Conservation (phyloP, 805 yeast species). For the Tetrapisispora fleetii region DNA sequence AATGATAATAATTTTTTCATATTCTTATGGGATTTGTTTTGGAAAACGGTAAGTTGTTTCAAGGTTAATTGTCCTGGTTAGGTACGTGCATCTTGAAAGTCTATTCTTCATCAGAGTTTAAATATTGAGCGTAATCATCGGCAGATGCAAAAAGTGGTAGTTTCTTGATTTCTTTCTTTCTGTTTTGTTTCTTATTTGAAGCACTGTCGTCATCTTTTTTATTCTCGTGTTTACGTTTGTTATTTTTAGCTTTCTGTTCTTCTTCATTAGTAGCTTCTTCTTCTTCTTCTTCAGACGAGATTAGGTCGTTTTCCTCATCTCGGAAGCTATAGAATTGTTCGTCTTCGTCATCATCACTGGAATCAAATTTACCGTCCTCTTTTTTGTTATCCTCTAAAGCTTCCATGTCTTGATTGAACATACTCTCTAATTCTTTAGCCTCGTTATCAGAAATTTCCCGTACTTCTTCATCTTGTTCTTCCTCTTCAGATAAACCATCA, state of each 20-base stretch:
- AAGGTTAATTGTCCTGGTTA: no score
- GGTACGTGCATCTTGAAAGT: no score
- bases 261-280: conserved; percentile 15
- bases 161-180: conserved; percentile 37
- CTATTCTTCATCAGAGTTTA: conserved; percentile 56
- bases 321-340: conserved; percentile 26
- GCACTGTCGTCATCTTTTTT: conserved; percentile 10
- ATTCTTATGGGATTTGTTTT: not conserved
- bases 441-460: conserved; percentile 12
- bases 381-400: conserved; percentile 27
- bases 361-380: conserved; percentile 29
- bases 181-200: conserved; percentile 17
- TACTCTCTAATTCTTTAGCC: conserved; percentile 11
- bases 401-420: conserved; percentile 23
- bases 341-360: conserved; percentile 28
- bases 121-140: conserved; percentile 71
- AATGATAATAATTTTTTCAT: not conserved
- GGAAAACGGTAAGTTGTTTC: no score
- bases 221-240: conserved; percentile 3
- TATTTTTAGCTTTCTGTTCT: not conserved
- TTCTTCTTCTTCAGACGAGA: conserved; percentile 13
- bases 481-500: conserved; percentile 15
- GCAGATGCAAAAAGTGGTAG: conserved; percentile 84
- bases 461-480: conserved; percentile 24
- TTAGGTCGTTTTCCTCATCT: conserved; percentile 22